Conservation (phyloP, 78 protist genomes). For the Dictyostelium firmibasis region DNA sequence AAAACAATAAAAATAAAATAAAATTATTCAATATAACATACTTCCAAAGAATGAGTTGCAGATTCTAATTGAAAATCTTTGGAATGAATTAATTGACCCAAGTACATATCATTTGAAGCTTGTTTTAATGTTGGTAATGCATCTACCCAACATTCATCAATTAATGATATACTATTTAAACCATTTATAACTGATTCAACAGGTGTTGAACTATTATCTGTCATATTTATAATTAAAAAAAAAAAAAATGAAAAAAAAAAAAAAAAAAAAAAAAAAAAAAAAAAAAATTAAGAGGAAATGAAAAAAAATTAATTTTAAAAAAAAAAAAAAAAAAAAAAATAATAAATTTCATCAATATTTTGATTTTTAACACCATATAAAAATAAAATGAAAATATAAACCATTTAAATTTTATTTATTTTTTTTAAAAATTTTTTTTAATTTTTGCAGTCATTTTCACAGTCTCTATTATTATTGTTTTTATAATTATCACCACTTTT, state of each 20-base stretch:
- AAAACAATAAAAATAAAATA: background rate
- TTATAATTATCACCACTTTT: background rate
- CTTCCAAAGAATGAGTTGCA: constrained; percentile 26
- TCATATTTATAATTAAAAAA: background rate
- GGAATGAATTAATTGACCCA: constrained; percentile 45
- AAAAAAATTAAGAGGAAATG: background rate
- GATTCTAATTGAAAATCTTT: constrained; percentile 10
- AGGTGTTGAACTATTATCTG: background rate
- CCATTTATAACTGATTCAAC: background rate
- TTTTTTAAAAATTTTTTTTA: no score
- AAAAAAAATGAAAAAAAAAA: background rate
- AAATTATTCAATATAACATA: background rate
- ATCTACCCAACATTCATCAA: background rate
- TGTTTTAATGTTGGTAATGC: constrained; percentile 1
- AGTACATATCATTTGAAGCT: constrained; percentile 20
- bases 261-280: background rate
- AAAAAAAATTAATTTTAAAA: background rate
- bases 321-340: no score
- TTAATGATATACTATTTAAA: background rate
- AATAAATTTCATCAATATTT: no score
- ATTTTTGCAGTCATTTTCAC: background rate
- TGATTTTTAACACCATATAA: no score
- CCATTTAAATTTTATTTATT: no score
- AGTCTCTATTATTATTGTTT: background rate
- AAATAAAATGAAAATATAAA: no score